Base-by-base conservation (phyloP, 768 basidiomycete species). In the Auriscalpium microsporum region DNA sequence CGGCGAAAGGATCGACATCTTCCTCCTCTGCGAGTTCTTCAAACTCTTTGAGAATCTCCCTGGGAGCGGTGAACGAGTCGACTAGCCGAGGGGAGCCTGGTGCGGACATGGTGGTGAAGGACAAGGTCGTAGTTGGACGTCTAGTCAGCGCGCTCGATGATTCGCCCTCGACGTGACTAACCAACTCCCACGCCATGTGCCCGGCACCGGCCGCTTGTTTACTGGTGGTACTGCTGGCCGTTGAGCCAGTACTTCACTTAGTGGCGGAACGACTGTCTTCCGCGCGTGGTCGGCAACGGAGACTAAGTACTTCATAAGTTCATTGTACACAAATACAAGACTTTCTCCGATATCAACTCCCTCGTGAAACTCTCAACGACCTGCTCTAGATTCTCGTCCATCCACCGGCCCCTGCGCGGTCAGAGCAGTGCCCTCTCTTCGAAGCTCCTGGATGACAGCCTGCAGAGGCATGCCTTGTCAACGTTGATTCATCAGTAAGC, bases 1-100 rank as follows among this genome's bases (percentile, higher is more conserved):
- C 93, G 50, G 90, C 90, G 65, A 92, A 92, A 19, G 90, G 90
- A 68, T 94, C 90, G 65, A 89, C 70, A 71, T 94, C 80, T 65
- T 97, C 95, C 66, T 94, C 92, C 64, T 97, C 94, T 14, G 91
- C 93, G 68, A 94, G 81, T 55, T 93, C 86, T 33, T 86, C 87
- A 61, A 98, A 96, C 72, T 98, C 96, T 69, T 92, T 81, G 42
- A 98, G 79, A 52, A 98, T 77, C 56, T 98, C 94, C 73, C 90
- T 94, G 11, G 94, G 92, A 45, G 80, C 95, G 58, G 94, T 93
- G 70, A 85, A 95, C 52, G 90, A 90, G 78, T 94, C 90, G 59
- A 94, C 79, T 56, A 92, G 80, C 69, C 89, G 81, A 36, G 69
- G 69, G n/a, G 67, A 64, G 33, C 60, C 59, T 35, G 67, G 65